Conservation (phyloP, 163 green algal species). For the Chloromonas sp. region DNA sequence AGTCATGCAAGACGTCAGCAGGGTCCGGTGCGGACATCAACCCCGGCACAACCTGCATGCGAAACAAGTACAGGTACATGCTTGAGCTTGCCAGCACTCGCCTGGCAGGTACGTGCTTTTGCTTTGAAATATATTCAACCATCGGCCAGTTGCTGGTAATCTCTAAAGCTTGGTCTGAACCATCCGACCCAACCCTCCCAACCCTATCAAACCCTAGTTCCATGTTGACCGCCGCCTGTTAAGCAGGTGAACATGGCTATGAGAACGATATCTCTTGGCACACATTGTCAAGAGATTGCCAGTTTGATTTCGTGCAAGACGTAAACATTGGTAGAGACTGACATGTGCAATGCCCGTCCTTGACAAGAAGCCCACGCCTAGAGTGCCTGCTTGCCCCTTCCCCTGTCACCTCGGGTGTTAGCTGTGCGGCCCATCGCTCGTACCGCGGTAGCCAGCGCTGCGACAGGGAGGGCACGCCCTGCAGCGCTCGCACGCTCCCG, state of each 20-base stretch:
- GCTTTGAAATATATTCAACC: not conserved
- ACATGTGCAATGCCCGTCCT: too few relatives aligned
- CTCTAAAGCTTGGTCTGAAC: not conserved
- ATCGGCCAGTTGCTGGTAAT: not conserved
- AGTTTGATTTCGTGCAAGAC: too few relatives aligned
- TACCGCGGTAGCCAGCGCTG: conserved; percentile 24
- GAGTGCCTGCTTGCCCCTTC: not conserved
- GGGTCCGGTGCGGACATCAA: conserved; percentile 14
- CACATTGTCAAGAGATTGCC: too few relatives aligned
- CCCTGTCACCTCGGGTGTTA: conserved; percentile 7
- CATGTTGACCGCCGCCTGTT: not conserved
- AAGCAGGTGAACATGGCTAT: too few relatives aligned
- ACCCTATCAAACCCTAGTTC: not conserved
- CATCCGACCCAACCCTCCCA: not conserved
- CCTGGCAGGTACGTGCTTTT: not conserved
- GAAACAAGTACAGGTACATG: not conserved
- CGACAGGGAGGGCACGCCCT: conserved; percentile 9
- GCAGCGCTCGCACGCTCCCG: conserved; percentile 23
- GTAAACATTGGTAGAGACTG: too few relatives aligned
- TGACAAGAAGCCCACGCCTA: not conserved
- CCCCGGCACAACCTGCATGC: conserved; percentile 2
- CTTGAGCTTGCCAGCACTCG: too few relatives aligned
- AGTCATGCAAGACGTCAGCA: conserved; percentile 7
- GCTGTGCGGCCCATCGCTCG: conserved; percentile 28
- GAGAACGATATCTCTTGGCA: too few relatives aligned